phyloP scores from a whole-genome alignment of 495 filamentous ascomycete species.

The Xylaria sp. region DNA sequence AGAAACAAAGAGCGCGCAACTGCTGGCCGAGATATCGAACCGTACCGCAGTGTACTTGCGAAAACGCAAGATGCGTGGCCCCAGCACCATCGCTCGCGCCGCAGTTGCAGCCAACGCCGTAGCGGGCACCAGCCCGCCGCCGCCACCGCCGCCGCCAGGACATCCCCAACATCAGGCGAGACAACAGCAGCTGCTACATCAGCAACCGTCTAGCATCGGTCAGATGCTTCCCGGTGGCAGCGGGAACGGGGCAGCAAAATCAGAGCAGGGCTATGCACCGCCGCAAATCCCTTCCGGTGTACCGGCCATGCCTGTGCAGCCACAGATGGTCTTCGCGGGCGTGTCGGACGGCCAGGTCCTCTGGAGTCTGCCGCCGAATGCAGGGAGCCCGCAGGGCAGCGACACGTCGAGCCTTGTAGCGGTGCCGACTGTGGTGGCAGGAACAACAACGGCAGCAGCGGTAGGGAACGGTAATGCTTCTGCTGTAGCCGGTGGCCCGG shows the following conservation, averaged over 20 bases:
- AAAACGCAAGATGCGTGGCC: slow-evolving; percentile 56
- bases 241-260: neutral
- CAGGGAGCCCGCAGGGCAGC: slow-evolving; percentile 34
- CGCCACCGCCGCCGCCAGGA: neutral
- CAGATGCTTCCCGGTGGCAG: neutral
- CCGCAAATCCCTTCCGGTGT: neutral
- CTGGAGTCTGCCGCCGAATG: slow-evolving; percentile 50
- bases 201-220: neutral
- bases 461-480: neutral
- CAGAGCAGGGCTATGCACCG: slow-evolving; percentile 14
- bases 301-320: slow-evolving; percentile 29
- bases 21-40: slow-evolving; percentile 49
- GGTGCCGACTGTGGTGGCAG: neutral
- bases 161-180: slow-evolving; percentile 29
- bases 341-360: slow-evolving; percentile 55
- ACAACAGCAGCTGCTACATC: slow-evolving; percentile 26
- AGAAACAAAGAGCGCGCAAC: slow-evolving; percentile 47
- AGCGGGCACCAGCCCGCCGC: slow-evolving; percentile 37
- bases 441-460: neutral
- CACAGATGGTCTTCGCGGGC: slow-evolving; percentile 35
- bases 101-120: slow-evolving; percentile 48
- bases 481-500: neutral
- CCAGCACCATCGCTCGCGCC: slow-evolving; percentile 44
- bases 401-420: slow-evolving; percentile 36
- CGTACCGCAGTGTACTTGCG: slow-evolving; percentile 51